phyloP scores from a whole-genome alignment of 768 basidiomycete species.

The Tylopilus intermedius region DNA sequence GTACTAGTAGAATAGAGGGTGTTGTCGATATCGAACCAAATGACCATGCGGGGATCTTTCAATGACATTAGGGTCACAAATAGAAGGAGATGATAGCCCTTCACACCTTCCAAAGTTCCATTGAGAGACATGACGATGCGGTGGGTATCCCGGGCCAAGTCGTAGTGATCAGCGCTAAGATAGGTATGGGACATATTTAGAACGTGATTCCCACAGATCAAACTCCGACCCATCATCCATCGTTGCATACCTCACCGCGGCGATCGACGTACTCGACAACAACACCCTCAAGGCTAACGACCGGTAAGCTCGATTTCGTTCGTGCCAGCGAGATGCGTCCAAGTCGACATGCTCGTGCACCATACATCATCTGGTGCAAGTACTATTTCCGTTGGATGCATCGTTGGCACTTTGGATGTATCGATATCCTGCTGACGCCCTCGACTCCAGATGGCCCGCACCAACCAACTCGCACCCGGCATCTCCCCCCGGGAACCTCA shows the following conservation, averaged over 20 bases:
- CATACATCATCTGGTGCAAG: constrained; percentile 1
- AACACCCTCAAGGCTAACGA: constrained; percentile 42
- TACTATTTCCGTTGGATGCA: constrained; percentile 32
- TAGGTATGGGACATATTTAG: constrained; percentile 13
- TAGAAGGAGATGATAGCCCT: not conserved
- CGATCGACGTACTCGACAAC: constrained; percentile 29
- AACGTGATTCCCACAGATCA: constrained; percentile 19
- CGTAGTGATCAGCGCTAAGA: not conserved
- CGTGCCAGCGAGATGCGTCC: constrained; percentile 4
- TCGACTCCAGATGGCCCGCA: constrained; percentile 72
- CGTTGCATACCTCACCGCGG: constrained; percentile 12
- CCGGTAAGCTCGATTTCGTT: constrained; percentile 34
- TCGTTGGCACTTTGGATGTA: constrained; percentile 32
- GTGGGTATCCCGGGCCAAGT: constrained; percentile 19
- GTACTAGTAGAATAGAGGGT: constrained; percentile 77
- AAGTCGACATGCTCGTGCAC: not conserved
- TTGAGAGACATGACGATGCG: constrained; percentile 19
- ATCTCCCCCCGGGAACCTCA: constrained; percentile 80
- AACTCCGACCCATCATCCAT: constrained; percentile 23
- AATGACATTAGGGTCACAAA: not conserved
- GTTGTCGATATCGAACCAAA: constrained; percentile 88
- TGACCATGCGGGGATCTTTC: constrained; percentile 53
- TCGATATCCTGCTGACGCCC: constrained; percentile 16
- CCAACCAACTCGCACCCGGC: constrained; percentile 76
- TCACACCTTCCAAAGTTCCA: constrained; percentile 24